These are phyloP conservation scores for Rubus parviflorus DNA, from an alignment of 306 rosid species.

Conservation along the genomic window DNA sequence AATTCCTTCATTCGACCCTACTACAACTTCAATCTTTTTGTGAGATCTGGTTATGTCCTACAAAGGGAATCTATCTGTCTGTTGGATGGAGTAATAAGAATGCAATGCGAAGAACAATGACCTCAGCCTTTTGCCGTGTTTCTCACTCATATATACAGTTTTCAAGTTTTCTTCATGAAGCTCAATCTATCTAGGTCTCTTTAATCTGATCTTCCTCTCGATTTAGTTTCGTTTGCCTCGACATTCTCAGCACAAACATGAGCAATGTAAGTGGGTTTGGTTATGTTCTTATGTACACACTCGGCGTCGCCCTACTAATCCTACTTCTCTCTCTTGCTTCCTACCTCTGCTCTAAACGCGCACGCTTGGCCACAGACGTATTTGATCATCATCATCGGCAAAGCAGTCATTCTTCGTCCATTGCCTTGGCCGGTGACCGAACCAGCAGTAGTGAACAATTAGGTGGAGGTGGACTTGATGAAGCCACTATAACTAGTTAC, in stretches of 20 bases:
- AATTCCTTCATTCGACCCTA: not conserved
- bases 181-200: not conserved
- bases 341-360: not conserved
- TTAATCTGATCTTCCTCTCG: not conserved
- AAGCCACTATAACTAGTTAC: conserved; percentile 21
- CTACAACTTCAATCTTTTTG: not conserved
- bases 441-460: not conserved
- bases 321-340: conserved; percentile 1
- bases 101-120: too few relatives aligned
- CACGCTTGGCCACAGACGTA: not conserved
- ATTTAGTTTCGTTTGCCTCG: not conserved
- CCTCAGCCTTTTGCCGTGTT: not conserved
- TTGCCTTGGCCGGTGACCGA: not conserved
- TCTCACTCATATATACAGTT: not conserved
- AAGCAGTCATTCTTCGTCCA: not conserved
- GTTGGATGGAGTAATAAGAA: too few relatives aligned
- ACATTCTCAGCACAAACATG: not conserved
- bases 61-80: too few relatives aligned
- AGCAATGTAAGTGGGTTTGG: not conserved
- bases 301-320: not conserved
- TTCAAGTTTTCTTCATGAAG: too few relatives aligned
- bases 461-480: conserved; percentile 19
- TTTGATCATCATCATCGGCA: not conserved
- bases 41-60: too few relatives aligned
- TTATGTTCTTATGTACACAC: not conserved